Base-by-base conservation (phyloP, 257 asterid genomes). In the Coffea canephora region DNA sequence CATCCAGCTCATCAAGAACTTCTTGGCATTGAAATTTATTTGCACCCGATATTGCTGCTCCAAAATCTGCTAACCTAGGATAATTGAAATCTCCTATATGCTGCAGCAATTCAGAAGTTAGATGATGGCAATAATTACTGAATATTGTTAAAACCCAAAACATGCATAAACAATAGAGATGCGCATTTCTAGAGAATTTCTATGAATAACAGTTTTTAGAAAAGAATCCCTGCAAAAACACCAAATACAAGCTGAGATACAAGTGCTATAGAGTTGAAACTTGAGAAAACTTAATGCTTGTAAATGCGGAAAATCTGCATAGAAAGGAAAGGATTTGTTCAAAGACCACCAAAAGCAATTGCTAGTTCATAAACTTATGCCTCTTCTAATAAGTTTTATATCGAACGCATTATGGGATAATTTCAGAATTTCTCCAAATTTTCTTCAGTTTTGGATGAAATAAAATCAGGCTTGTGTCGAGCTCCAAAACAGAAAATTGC, bases 1-100 rank as follows among this genome's bases (percentile, higher is more conserved):
- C 99, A 82, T 96, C 98, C 55, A 96, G 93, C 90, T 96, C 99
- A 89, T 96, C 99, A 84, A 96, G 96, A 88, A 94, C 99, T 90
- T 92, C 89, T 80, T 96, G 99, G 85, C 97, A 89, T 72, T 91
- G 98, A 57, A 78, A 79, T 86, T 92, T 92, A 83, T 92, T 91
- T 82, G 95, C 98, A 79, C 98, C 99, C 73, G 97, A 92, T 88
- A 96, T 94, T 81, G 99, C 98, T 57, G 99, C 97, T 76, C 99
- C 99, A 86, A 96, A 96, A 89, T 96, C 99, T 74, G 99, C 99
- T 80, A 96, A 92, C 86, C 97, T 94, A 71, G 99, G 94, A 87
- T 90, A 88, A 76, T 94, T 94, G 83, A 96, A 96, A 83, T 94
- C 99, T 49, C 99, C 98, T 68, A 96, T 88, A 81, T 94, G 97